Percentiles rank a stretch among this genome's conserved stretches.
Evolutionary conservation across 2,329 filamentous ascomycete species (phyloP).

Genomic region (Fonsecaea pugnacius): DNA sequence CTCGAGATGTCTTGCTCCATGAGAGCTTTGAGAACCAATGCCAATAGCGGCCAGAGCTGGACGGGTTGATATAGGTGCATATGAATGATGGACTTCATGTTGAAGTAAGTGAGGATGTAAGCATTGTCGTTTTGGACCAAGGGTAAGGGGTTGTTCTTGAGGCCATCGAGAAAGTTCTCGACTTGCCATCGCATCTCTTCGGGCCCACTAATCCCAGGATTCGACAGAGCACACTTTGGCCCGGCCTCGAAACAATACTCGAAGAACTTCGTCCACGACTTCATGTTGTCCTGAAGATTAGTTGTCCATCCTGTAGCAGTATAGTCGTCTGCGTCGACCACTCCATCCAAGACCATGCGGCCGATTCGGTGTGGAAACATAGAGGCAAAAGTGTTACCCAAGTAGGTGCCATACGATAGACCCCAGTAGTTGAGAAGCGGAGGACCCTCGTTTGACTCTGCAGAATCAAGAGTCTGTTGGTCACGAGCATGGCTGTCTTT

Average conservation of each 20-base stretch:
- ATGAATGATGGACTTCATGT: slow-evolving; percentile 50
- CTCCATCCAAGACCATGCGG: slow-evolving; percentile 50
- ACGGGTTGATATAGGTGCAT: slow-evolving; percentile 28
- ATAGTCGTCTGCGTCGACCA: slow-evolving; percentile 52
- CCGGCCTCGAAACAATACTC: slow-evolving; percentile 59
- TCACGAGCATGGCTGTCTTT: not conserved
- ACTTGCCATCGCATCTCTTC: slow-evolving; percentile 31
- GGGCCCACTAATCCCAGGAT: slow-evolving; percentile 13
- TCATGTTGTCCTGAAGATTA: slow-evolving; percentile 59
- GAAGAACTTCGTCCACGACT: slow-evolving; percentile 59
- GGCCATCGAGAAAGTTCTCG: slow-evolving; percentile 22
- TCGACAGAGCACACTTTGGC: slow-evolving; percentile 51
- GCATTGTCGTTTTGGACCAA: slow-evolving; percentile 43
- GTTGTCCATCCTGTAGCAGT: slow-evolving; percentile 56
- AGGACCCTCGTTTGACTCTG: slow-evolving; percentile 6
- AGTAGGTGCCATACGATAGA: slow-evolving; percentile 55
- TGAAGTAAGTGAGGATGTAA: slow-evolving; percentile 57
- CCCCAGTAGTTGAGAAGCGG: slow-evolving; percentile 54
- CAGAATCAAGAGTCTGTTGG: slow-evolving; percentile 14
- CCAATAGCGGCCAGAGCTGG: slow-evolving; percentile 42
- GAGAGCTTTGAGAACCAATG: slow-evolving; percentile 47
- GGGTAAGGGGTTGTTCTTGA: slow-evolving; percentile 37
- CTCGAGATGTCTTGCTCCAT: slow-evolving; percentile 40
- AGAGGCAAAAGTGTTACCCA: slow-evolving; percentile 53
- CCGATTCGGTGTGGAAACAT: slow-evolving; percentile 49